These are phyloP conservation scores for Ascobolus immersus DNA, from an alignment of 495 filamentous ascomycete species.

Conservation along the genomic window DNA sequence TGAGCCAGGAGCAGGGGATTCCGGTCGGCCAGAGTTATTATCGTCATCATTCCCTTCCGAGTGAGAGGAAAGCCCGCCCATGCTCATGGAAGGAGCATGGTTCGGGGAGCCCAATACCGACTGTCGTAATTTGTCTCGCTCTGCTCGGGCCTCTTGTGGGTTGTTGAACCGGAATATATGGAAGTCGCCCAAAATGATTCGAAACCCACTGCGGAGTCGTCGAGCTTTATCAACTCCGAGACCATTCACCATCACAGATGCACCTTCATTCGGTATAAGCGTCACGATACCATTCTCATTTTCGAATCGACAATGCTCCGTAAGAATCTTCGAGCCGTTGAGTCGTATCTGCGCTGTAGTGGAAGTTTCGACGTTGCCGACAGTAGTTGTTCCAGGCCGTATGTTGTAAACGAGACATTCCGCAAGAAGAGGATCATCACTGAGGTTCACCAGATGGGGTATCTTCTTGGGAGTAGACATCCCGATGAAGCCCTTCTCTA, in stretches of 20 bases:
- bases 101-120: slow-evolving; percentile 39
- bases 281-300: slow-evolving; percentile 78
- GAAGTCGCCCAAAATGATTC: slow-evolving; percentile 91
- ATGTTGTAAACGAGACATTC: slow-evolving; percentile 98
- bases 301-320: slow-evolving; percentile 83
- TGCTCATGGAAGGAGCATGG: slow-evolving; percentile 51
- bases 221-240: slow-evolving; percentile 59
- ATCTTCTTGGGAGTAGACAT: slow-evolving; percentile 94
- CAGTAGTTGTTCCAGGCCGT: slow-evolving; percentile 76
- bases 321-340: slow-evolving; percentile 77
- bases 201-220: slow-evolving; percentile 67
- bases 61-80: too few species aligned
- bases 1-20: slow-evolving; percentile 46
- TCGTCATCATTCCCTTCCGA: slow-evolving; percentile 30
- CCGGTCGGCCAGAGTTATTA: slow-evolving; percentile 41
- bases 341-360: slow-evolving; percentile 67
- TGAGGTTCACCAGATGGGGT: slow-evolving; percentile 89
- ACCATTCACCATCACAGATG: slow-evolving; percentile 94
- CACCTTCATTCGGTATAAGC: slow-evolving; percentile 62
- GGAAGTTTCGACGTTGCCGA: slow-evolving; percentile 64
- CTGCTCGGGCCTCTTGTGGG: slow-evolving; percentile 79
- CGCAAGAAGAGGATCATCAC: slow-evolving; percentile 74
- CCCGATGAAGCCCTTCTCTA: slow-evolving; percentile 93
- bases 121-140: slow-evolving; percentile 75
- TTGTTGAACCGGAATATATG: slow-evolving; percentile 99